phyloP scores from a whole-genome alignment of 1,139 yeast genomes.

The Suhomyces bokatorum region DNA sequence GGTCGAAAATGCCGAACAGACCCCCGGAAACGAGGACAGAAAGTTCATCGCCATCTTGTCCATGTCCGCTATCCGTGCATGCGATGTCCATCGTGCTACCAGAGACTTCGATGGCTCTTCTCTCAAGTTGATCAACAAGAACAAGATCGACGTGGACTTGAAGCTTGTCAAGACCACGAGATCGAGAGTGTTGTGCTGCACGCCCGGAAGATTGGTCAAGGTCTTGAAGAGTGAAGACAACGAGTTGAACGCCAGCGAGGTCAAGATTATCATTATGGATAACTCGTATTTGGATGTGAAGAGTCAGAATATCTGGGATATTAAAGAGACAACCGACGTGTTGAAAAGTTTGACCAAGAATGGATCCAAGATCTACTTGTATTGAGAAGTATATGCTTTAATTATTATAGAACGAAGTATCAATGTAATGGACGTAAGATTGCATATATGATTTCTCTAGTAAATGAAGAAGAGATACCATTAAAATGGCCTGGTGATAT shows the following conservation, averaged over 20 bases:
- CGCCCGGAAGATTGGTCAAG: constrained; percentile 63
- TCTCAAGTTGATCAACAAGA: constrained; percentile 65
- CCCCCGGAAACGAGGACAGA: constrained; percentile 29
- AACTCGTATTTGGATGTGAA: constrained; percentile 64
- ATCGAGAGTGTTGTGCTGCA: constrained; percentile 58
- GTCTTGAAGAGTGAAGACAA: constrained; percentile 45
- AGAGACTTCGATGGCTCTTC: constrained; percentile 57
- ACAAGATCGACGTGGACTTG: constrained; percentile 60
- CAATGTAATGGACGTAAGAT: too few species aligned
- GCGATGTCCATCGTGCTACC: constrained; percentile 68
- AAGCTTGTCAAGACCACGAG: constrained; percentile 49
- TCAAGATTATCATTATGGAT: constrained; percentile 62
- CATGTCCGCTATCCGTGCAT: constrained; percentile 71
- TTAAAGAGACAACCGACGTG: constrained; percentile 44
- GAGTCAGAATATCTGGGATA: constrained; percentile 64
- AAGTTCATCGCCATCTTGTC: constrained; percentile 59
- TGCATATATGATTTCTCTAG: too few species aligned
- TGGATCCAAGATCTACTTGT: constrained; percentile 52
- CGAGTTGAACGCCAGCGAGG: constrained; percentile 45
- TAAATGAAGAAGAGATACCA: too few species aligned
- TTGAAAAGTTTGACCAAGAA: constrained; percentile 42
- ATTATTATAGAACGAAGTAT: too few species aligned
- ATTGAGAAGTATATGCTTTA: constrained; percentile 22
- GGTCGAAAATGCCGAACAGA: constrained; percentile 9
- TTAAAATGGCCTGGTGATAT: too few species aligned